Conservation (phyloP, 805 yeast species). For the Scheffersomyces spartinae region DNA sequence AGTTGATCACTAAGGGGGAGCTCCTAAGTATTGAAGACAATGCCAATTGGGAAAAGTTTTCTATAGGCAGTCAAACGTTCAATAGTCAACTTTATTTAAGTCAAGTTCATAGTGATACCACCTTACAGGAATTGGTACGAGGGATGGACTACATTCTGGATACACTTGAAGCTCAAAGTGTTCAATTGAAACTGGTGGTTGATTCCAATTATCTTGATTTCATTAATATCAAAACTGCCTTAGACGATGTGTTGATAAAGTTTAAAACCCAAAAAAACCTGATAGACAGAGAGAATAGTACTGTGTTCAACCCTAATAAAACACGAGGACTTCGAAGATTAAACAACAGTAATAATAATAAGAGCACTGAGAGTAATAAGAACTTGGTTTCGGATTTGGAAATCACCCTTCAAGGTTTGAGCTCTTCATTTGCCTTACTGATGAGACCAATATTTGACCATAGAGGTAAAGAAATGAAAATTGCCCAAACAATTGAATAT, state of each 20-base stretch:
- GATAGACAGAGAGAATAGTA: conserved; percentile 19
- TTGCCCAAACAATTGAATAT: conserved; percentile 23
- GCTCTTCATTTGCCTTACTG: conserved; percentile 23
- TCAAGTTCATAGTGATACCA: conserved; percentile 23
- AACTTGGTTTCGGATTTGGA: conserved; percentile 24
- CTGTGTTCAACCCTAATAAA: conserved; percentile 25
- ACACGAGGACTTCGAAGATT: too few species aligned
- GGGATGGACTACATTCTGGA: conserved; percentile 20
- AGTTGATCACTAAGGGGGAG: conserved; percentile 7
- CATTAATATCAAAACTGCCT: conserved; percentile 23
- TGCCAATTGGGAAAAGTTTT: conserved; percentile 16
- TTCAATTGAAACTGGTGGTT: conserved; percentile 23
- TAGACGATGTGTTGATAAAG: conserved; percentile 24
- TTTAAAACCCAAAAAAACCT: conserved; percentile 23
- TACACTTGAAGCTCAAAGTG: conserved; percentile 22
- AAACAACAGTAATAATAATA: too few species aligned
- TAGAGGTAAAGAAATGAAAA: conserved; percentile 21
- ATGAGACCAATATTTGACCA: conserved; percentile 31
- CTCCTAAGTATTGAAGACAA: conserved; percentile 9
- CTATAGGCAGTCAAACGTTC: conserved; percentile 26
- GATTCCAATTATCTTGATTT: conserved; percentile 25
- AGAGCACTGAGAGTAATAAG: conserved; percentile 9
- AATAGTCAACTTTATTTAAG: conserved; percentile 24
- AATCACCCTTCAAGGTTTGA: conserved; percentile 26
- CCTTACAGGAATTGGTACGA: conserved; percentile 20